These are phyloP conservation scores for Coniferiporia weirii DNA, from an alignment of 1,284 basidiomycete species.

Conservation along the genomic window DNA sequence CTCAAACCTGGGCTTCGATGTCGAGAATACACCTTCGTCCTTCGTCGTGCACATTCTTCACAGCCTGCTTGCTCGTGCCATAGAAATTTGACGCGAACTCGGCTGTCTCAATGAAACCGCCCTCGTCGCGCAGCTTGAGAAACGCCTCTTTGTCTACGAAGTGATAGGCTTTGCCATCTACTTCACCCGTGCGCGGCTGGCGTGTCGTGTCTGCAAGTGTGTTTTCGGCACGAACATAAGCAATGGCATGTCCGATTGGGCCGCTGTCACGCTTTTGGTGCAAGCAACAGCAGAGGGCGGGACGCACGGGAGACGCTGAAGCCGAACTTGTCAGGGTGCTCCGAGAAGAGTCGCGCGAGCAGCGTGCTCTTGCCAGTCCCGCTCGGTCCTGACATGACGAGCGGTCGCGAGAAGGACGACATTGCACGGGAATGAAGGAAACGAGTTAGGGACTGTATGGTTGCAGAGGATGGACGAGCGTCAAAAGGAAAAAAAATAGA, in stretches of 20 bases:
- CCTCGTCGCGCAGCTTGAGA: slow-evolving; percentile 51
- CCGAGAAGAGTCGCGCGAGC: slow-evolving; percentile 77
- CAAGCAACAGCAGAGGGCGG: slow-evolving; percentile 1
- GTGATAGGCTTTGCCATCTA: slow-evolving; percentile 76
- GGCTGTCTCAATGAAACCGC: slow-evolving; percentile 74
- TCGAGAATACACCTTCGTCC: slow-evolving; percentile 88
- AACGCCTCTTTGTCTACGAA: slow-evolving; percentile 63
- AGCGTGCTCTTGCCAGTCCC: slow-evolving; percentile 96
- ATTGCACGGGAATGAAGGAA: slow-evolving; percentile 1
- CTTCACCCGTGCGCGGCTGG: slow-evolving; percentile 77
- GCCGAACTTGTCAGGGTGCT: slow-evolving; percentile 83
- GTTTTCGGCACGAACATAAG: not conserved
- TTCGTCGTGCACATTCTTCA: slow-evolving; percentile 47
- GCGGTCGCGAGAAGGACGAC: slow-evolving; percentile 38
- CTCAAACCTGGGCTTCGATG: slow-evolving; percentile 88
- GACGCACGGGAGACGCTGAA: slow-evolving; percentile 91
- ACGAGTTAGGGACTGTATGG: not conserved
- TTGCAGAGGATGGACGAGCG: not conserved
- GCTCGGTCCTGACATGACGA: slow-evolving; percentile 80
- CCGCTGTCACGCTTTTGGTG: not conserved
- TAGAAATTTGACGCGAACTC: slow-evolving; percentile 92
- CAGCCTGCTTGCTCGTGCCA: slow-evolving; percentile 81
- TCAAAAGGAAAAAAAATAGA: not conserved
- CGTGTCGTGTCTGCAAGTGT: slow-evolving; percentile 80
- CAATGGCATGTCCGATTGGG: not conserved